Base-by-base conservation (phyloP, 495 filamentous ascomycete genomes). In the Penicillium lividum region DNA sequence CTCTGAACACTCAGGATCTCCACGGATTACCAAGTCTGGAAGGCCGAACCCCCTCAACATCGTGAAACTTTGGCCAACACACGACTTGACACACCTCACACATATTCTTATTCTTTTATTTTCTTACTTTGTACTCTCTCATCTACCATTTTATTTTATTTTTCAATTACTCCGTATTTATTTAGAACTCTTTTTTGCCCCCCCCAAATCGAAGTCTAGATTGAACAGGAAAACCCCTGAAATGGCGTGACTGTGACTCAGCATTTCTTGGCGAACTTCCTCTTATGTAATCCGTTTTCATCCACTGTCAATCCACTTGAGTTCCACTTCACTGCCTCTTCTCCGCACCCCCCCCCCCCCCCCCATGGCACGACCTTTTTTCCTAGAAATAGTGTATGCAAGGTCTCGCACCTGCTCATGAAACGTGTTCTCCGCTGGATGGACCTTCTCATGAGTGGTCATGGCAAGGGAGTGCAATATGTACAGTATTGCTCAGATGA, bases 1-100 rank as follows among this genome's bases (percentile, higher is more conserved):
- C 46, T 31, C 31, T 49, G 46, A 34, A 38, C 51, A 55, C 67
- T 66, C 59, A 67, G 61, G 67, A 69, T 69, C 67, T 55, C 62
- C 60, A 57, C 67, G 67, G 67, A 59, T 68, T 70, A 63, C 67
- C 60, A 53, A 34, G 47, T 64, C 40, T 25, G 67, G 67, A 68
- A 70, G 56, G 63, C 67, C 67, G 67, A 63, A 60, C 43, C 42
- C 46, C 67, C 56, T 70, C 67, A 68, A 50, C 56, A 55, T 57
- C 55, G 51, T 52, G 50, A 36, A 44, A 46, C 25, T 15, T 30
- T 57, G 42, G 49, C 49, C 22, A 22, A 22, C 22, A 22, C 22
- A 22, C 22, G 22, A 22, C 22, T 22, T 1, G 22, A 22, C 22
- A 22, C 22, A 22, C 22, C 22, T 22, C 22, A 22, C 22, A 22